Conservation (phyloP, 2,329 filamentous ascomycete species). For the Alternaria rosae region DNA sequence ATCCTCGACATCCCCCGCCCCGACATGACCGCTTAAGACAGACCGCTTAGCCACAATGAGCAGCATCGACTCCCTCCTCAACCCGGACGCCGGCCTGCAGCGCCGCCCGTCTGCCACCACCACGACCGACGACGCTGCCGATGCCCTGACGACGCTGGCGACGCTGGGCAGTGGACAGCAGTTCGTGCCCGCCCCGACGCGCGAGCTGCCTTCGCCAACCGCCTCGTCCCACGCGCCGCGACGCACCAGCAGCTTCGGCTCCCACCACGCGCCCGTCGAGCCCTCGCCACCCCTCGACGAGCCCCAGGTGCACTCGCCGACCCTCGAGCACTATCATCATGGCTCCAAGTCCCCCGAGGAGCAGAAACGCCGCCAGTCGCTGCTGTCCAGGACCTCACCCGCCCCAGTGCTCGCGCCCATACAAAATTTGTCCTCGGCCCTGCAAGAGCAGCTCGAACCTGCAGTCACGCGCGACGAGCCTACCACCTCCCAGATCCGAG, state of each 20-base stretch:
- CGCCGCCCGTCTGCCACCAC: constrained; percentile 24
- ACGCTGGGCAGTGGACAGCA: constrained; percentile 43
- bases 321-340: constrained; percentile 58
- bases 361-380: constrained; percentile 48
- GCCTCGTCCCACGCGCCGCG: constrained; percentile 38
- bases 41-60: constrained; percentile 31
- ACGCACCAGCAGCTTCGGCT: constrained; percentile 46
- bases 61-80: constrained; percentile 48
- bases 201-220: constrained; percentile 44
- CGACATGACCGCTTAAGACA: constrained; percentile 15
- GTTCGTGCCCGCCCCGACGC: constrained; percentile 29
- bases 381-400: constrained; percentile 40
- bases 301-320: constrained; percentile 51
- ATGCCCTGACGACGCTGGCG: constrained; percentile 50
- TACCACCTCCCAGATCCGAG: constrained; percentile 35
- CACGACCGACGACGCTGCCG: constrained; percentile 50
- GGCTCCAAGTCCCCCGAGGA: constrained; percentile 55
- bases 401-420: constrained; percentile 53
- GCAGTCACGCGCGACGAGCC: constrained; percentile 41
- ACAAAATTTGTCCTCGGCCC: constrained; percentile 38
- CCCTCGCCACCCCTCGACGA: constrained; percentile 48
- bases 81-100: constrained; percentile 34
- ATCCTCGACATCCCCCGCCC: constrained; percentile 1
- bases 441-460: constrained; percentile 39
- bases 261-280: constrained; percentile 48